Base-by-base conservation (phyloP, 306 rosid genomes). In the Vigna mungo region DNA sequence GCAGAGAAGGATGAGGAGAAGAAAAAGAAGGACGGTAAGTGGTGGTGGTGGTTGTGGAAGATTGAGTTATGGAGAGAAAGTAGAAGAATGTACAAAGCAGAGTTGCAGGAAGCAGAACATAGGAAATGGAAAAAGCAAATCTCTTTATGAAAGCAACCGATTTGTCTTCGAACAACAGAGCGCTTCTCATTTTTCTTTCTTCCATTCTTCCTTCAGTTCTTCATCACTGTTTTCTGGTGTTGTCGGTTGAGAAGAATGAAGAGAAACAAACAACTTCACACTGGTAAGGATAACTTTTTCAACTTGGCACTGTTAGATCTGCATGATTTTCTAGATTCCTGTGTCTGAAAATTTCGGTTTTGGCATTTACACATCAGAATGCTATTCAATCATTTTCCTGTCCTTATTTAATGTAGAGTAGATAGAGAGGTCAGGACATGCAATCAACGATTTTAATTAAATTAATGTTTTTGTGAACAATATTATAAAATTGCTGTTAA, bases 41-140 rank as follows among this genome's bases (percentile, higher is more conserved):
- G 37, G 7, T 32, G 9, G 83, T 36, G 74, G 63, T 49, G 61
- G 71, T 72, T 32, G 78, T 73, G 79, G 68, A n/a, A 75, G 41
- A 43, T 1, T 48, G 34, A 58, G 85, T 84, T 37, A 82, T 55
- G 30, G 75, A 58, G 1, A 83, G 72, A 66, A 89, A 83, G 82
- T 80, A 75, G 1, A 83, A 71, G 78, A 75, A 88, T 3, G 88
- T 36, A 27, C 16, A 87, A 66, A 92, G 47, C 36, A 92, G 77
- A 65, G 87, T 82, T 3, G 85, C 2, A 20, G 94, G 92, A 54
- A 89, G 61, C 17, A 90, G 15, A 44, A 79, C 78, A 59, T 74
- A 89, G 52, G 87, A 48, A 27, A 68, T 34, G 60, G 79, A 86
- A 2, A 85, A 86, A 30, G 87, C 61, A 81, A 89, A 67, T 84